Evolutionary conservation across 306 rosid genomes (phyloP).

Genomic region (Comarum palustre): DNA sequence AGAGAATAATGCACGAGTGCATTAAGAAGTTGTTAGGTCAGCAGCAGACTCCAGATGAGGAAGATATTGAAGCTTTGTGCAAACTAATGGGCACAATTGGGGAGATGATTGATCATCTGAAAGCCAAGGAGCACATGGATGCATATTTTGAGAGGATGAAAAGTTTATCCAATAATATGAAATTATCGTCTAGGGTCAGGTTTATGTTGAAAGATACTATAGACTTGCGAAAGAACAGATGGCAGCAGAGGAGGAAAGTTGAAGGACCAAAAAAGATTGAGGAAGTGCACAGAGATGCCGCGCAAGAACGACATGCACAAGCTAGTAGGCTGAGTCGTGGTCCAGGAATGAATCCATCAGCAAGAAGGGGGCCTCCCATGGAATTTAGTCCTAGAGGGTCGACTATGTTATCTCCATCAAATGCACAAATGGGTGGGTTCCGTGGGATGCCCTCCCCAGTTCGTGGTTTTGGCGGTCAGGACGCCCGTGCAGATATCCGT

Average conservation of each 20-base stretch:
- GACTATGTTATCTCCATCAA: conserved; percentile 52
- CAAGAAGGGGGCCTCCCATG: conserved; percentile 62
- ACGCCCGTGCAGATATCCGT: conserved; percentile 70
- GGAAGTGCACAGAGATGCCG: conserved; percentile 97
- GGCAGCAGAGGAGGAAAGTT: conserved; percentile 93
- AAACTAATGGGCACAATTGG: conserved; percentile 98
- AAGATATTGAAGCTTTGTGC: conserved; percentile 90
- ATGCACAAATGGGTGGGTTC: conserved; percentile 53
- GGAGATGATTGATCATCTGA: conserved; percentile 89
- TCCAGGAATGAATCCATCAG: conserved; percentile 48
- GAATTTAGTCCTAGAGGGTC: conserved; percentile 73
- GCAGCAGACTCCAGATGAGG: conserved; percentile 83
- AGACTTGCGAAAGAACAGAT: conserved; percentile 82
- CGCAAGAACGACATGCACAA: conserved; percentile 88
- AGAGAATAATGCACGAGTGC: conserved; percentile 94
- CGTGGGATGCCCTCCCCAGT: conserved; percentile 59
- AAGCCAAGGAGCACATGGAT: conserved; percentile 85
- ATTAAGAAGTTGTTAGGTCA: conserved; percentile 76
- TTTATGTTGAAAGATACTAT: conserved; percentile 90
- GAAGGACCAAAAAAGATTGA: conserved; percentile 98
- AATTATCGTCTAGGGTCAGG: conserved; percentile 85
- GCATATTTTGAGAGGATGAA: conserved; percentile 72
- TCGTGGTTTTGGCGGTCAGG: conserved; percentile 73
- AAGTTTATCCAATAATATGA: conserved; percentile 66
- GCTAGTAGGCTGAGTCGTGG: conserved; percentile 76